Base-by-base conservation (phyloP, 805 yeast genomes). In the Candida nitratophila region DNA sequence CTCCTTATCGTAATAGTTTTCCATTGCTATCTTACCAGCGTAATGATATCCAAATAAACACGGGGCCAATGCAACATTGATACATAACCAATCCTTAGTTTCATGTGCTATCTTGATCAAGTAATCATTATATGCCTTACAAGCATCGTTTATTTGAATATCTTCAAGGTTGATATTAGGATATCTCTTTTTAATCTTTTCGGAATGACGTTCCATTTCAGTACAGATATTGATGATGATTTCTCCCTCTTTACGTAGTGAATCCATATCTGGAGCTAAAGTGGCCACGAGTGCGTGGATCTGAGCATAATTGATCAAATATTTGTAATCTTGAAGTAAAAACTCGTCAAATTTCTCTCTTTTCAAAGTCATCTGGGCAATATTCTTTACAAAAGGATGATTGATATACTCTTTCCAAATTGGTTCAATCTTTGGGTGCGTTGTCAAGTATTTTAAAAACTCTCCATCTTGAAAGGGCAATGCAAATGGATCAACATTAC, bases 1-100 rank as follows among this genome's bases (percentile, higher is more conserved):
- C 24, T 47, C 50, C 29, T 43, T 45, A 22, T 46, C 36, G 11
- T 43, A 47, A 19, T 29, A 30, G 7, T 29, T 30, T 26, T 11
- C 30, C n/a, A 20, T 27, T 16, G 21, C 47, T 19, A 15, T 32
- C 2, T 46, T 36, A 0, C 77, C 76, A 1, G 89, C 88, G 40
- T 74, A 69, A 31, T 74, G 74, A 57, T 83, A 83, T 1, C 95
- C 95, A 56, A 80, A 73, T 40, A 84, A 61, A 59, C 95, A 86
- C 1, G 95, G 93, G 8, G 87, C 75, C 43, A 84, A 60, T 0
- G 91, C 86, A 8, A 81, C 73, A 46, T 78, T 77, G 42, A 83
- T 72, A 39, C 80, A 85, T 27, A 81, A 58, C 76, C 81, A 81
- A 56, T 81, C 81, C 24, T 75, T 72, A 26, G 71, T 70, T 35